A percentile compares a stretch with the other conserved stretches of the same genome.
phyloP scores from a whole-genome alignment of 2,329 filamentous ascomycete species.

The Ophiognomonia clavigignenti-juglandacearum region DNA sequence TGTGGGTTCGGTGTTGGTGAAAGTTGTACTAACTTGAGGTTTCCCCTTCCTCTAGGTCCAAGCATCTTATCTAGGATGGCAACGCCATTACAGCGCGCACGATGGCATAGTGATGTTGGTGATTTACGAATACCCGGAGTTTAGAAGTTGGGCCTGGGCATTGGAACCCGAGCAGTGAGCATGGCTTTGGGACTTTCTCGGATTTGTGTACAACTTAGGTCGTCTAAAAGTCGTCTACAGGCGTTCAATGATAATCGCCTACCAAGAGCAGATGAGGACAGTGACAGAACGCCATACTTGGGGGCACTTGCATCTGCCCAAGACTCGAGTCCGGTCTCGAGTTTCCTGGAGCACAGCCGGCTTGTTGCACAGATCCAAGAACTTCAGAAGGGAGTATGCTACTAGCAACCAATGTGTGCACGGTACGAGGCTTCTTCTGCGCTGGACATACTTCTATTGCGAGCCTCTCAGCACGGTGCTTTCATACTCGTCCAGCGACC shows the following conservation, averaged over 20 bases:
- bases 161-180: slow-evolving; percentile 9
- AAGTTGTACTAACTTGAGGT: slow-evolving; percentile 6
- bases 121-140: slow-evolving; percentile 18
- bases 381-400: no score
- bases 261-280: neutral
- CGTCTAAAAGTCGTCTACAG: no score
- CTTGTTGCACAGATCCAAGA: no score
- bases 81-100: neutral
- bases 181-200: slow-evolving; percentile 7
- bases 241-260: slow-evolving; percentile 5
- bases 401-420: no score
- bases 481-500: no score
- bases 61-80: slow-evolving; percentile 59
- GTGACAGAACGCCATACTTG: neutral
- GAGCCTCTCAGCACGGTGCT: no score
- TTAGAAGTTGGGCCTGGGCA: slow-evolving; percentile 12
- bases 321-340: no score
- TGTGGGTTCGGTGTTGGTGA: no score
- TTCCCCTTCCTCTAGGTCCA: slow-evolving; percentile 47
- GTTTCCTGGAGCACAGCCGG: no score
- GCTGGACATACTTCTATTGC: no score
- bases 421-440: no score
- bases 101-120: slow-evolving; percentile 10
- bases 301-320: neutral
- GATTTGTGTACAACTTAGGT: slow-evolving; percentile 12